Evolutionary conservation across 192 early-diverging fungal genomes (phyloP).

Genomic region (Lunasporangiospora selenospora): DNA sequence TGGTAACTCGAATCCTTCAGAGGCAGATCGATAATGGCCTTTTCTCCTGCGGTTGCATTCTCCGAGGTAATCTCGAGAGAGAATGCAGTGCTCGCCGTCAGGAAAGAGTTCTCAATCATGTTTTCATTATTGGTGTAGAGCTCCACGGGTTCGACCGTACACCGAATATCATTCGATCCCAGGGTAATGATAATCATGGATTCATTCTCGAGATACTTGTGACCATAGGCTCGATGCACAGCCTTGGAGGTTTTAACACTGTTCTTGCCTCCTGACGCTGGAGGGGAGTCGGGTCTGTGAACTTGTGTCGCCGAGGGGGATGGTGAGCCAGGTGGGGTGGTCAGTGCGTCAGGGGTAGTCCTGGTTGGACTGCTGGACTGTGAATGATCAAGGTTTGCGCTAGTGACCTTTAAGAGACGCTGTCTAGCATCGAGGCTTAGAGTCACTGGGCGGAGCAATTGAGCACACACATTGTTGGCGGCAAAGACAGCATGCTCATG

Average conservation of each 20-base stretch:
- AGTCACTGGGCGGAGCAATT: conserved; percentile 52
- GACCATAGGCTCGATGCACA: conserved; percentile 64
- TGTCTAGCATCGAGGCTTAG: conserved; percentile 26
- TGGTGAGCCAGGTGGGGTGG: background rate
- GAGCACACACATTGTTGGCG: conserved; percentile 58
- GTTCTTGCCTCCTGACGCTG: conserved; percentile 15
- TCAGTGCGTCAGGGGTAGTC: background rate
- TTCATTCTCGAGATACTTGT: conserved; percentile 65
- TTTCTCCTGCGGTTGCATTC: conserved; percentile 64
- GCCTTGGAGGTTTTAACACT: conserved; percentile 26
- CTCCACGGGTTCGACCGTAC: conserved; percentile 50
- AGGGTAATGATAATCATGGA: conserved; percentile 69
- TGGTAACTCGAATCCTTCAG: conserved; percentile 54
- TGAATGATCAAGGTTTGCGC: background rate
- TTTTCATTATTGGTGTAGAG: conserved; percentile 38
- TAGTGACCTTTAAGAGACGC: conserved; percentile 1
- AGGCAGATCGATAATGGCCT: conserved; percentile 62
- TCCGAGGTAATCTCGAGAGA: conserved; percentile 65
- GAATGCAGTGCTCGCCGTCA: conserved; percentile 41
- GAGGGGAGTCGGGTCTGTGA: conserved; percentile 10
- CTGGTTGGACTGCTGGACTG: conserved; percentile 16
- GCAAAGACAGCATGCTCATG: conserved; percentile 71
- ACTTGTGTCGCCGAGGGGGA: conserved; percentile 18
- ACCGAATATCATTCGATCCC: conserved; percentile 66
- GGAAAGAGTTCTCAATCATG: conserved; percentile 32